These are phyloP conservation scores for Circinella minor DNA, from an alignment of 371 early-diverging fungal genomes.

Conservation along the genomic window DNA sequence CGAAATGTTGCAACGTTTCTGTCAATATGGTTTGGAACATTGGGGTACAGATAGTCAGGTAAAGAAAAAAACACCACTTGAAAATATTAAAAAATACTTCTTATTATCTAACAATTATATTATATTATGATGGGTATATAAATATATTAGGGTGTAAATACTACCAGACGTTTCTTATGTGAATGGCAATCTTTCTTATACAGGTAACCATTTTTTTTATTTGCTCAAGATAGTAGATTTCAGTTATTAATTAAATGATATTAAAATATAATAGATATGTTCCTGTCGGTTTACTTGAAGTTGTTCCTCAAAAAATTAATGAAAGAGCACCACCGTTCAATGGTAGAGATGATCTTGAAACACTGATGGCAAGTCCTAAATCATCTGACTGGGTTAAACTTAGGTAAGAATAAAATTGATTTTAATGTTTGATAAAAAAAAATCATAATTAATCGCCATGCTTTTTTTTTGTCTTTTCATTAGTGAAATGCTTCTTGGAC, in stretches of 20 bases:
- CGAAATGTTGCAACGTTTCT: slow-evolving; percentile 86
- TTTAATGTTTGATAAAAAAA: background rate
- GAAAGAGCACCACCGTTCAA: slow-evolving; percentile 86
- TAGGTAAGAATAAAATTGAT: slow-evolving; percentile 31
- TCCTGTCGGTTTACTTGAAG: slow-evolving; percentile 93
- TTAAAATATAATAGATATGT: slow-evolving; percentile 56
- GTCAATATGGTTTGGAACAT: slow-evolving; percentile 88
- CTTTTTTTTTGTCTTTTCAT: background rate
- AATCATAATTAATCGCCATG: background rate
- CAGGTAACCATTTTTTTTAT: slow-evolving; percentile 32
- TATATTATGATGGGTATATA: background rate
- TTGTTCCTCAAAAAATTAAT: slow-evolving; percentile 89
- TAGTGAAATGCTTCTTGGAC: slow-evolving; percentile 82
- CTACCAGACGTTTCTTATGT: slow-evolving; percentile 85
- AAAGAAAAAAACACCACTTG: background rate
- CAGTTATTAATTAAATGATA: slow-evolving; percentile 7
- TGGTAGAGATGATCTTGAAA: slow-evolving; percentile 94
- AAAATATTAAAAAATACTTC: too few relatives aligned
- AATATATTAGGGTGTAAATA: slow-evolving; percentile 73
- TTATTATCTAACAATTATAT: background rate
- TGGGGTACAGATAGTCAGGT: slow-evolving; percentile 91
- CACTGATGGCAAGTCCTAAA: slow-evolving; percentile 86
- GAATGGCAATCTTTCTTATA: slow-evolving; percentile 93
- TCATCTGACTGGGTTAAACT: slow-evolving; percentile 92
- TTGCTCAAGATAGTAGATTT: too few relatives aligned